A percentile compares a stretch with the other conserved stretches of the same genome.
These are phyloP conservation scores for Eremothecium coryli DNA, from an alignment of 1,139 yeast genomes.

Conservation along the genomic window DNA sequence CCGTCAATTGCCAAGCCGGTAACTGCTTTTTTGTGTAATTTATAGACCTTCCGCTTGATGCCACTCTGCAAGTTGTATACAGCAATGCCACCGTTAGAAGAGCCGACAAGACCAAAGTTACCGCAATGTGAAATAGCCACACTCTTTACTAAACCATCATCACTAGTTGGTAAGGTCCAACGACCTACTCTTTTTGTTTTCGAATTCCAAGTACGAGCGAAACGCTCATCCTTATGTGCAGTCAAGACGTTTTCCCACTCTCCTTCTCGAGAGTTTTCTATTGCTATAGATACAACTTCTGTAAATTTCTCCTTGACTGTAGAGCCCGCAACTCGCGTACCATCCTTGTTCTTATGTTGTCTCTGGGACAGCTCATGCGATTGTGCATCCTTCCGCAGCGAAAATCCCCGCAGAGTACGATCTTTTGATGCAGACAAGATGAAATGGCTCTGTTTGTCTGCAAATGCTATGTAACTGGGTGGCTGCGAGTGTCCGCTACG, in stretches of 20 bases:
- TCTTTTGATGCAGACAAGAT: constrained; percentile 83
- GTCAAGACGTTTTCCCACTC: constrained; percentile 96
- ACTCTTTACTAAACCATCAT: constrained; percentile 70
- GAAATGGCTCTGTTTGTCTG: constrained; percentile 75
- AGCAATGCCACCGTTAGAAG: constrained; percentile 79
- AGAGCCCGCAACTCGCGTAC: constrained; percentile 52
- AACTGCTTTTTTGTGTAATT: constrained; percentile 68
- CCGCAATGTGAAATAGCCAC: constrained; percentile 89
- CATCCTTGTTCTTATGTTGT: constrained; percentile 44
- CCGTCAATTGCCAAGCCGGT: constrained; percentile 89
- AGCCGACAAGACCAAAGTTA: constrained; percentile 90
- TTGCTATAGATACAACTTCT: constrained; percentile 63
- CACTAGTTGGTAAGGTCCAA: constrained; percentile 59
- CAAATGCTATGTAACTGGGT: constrained; percentile 68
- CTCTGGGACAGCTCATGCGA: constrained; percentile 89
- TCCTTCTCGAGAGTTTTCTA: constrained; percentile 69
- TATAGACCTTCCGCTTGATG: constrained; percentile 50
- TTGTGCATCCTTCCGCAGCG: constrained; percentile 92
- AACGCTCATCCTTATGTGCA: constrained; percentile 73
- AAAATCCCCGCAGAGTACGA: constrained; percentile 80
- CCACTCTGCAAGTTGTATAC: constrained; percentile 92
- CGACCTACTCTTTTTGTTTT: constrained; percentile 73
- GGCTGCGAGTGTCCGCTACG: constrained; percentile 97
- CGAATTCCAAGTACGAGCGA: constrained; percentile 93
- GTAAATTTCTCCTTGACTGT: constrained; percentile 51